A percentile compares a stretch with the other conserved stretches of the same genome.
phyloP scores from a whole-genome alignment of 2,329 filamentous ascomycete genomes.

The Colletotrichum destructivum region DNA sequence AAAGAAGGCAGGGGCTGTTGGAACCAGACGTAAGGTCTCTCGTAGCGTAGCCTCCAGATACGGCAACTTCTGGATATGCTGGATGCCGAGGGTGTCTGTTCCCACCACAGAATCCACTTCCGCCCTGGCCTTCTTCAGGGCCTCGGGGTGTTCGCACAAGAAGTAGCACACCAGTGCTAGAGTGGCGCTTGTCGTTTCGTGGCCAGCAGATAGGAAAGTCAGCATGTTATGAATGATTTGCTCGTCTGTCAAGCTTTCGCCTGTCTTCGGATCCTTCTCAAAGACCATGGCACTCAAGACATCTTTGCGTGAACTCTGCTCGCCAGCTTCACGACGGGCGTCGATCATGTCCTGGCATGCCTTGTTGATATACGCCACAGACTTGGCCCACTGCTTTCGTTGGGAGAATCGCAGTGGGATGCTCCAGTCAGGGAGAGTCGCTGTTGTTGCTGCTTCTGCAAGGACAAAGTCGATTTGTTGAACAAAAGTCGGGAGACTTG shows the following conservation, averaged over 20 bases:
- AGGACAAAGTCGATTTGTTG: slow-evolving; percentile 71
- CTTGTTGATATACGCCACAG: slow-evolving; percentile 59
- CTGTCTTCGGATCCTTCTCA: slow-evolving; percentile 77
- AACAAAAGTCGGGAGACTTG: slow-evolving; percentile 76
- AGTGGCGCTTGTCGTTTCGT: slow-evolving; percentile 79
- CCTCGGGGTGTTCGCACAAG: slow-evolving; percentile 73
- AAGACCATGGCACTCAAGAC: slow-evolving; percentile 79
- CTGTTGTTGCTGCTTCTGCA: slow-evolving; percentile 65
- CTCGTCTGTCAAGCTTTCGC: slow-evolving; percentile 73
- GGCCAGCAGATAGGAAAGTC: slow-evolving; percentile 79
- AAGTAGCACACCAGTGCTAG: slow-evolving; percentile 77
- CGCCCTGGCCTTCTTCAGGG: slow-evolving; percentile 72
- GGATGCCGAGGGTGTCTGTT: slow-evolving; percentile 67
- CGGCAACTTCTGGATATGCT: slow-evolving; percentile 75
- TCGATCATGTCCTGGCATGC: slow-evolving; percentile 60
- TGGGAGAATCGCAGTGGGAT: not conserved
- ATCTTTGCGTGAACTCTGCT: slow-evolving; percentile 67
- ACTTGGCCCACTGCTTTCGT: slow-evolving; percentile 61
- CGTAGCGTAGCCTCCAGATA: slow-evolving; percentile 77
- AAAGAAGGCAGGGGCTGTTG: slow-evolving; percentile 72
- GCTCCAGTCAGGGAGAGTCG: slow-evolving; percentile 60
- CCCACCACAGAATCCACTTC: slow-evolving; percentile 79
- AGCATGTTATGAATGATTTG: slow-evolving; percentile 80
- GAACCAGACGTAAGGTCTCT: slow-evolving; percentile 75
- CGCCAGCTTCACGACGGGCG: slow-evolving; percentile 44